Base-by-base conservation (phyloP, 2,329 filamentous ascomycete species). In the Epichloe glyceriae region DNA sequence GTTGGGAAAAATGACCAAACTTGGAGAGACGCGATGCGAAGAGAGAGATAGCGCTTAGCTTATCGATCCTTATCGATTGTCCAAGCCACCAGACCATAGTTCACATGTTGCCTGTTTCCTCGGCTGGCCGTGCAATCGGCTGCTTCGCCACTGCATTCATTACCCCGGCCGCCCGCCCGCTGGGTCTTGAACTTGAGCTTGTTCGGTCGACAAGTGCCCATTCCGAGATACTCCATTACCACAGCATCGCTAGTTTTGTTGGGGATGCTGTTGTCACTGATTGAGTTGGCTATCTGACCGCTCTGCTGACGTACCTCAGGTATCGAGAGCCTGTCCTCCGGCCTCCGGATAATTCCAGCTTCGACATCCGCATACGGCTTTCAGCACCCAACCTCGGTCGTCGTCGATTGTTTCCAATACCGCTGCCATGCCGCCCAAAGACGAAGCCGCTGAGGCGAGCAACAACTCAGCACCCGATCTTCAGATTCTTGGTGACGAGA, bases 401-500 rank as follows among this genome's bases (percentile, higher is more conserved):
- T 37, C 43, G 11, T 33, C 46, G 26, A 22, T 41, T 34, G 34
- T 4, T 20, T 4, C 38, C 7, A 5, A 15, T n/a, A 11, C 10
- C 40, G 30, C 50, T 55, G 54, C 44, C 52, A 68, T 68, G 65
- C 56, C 64, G 43, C 57, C 60, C 47, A 51, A 61, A 51, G 60
- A 63, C 50, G 59, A 65, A 49, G 38, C 57, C 12, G 50, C 59
- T 50, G 66, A 66, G 53, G 50, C 63, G 43, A 53, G 55, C 46
- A 61, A 46, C 55, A 62, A 57, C 55, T 80, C 80, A 46, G 82
- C 85, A 48, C 85, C 85, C n/a, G 85, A 88, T 64, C 73, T 90
- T 49, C 82, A 88, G 65, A 88, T 90, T 57, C 72, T 88, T 10
- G 85, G 85, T 56, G 80, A 86, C 61, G 73, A 83, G 60, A 79